phyloP scores from a whole-genome alignment of 192 early-diverging fungal species.

The Backusella psychrophila region DNA sequence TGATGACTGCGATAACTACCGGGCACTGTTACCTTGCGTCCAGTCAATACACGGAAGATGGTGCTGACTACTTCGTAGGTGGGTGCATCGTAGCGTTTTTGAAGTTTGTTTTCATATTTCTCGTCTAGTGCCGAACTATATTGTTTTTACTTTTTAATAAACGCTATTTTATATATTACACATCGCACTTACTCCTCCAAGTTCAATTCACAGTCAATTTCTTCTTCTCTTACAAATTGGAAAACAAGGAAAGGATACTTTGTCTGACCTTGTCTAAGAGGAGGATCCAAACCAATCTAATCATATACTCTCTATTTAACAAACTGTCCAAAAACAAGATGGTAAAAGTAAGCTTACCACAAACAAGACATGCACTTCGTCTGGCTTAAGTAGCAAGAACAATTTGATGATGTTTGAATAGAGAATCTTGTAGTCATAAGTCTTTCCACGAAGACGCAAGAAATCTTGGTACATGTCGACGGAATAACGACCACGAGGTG shows the following conservation, averaged over 20 bases:
- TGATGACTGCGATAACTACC: conserved; percentile 68
- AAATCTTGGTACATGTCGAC: conserved; percentile 91
- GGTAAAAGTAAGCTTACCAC: conserved; percentile 46
- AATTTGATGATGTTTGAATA: conserved; percentile 82
- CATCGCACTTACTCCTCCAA: conserved; percentile 61
- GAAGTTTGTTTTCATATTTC: conserved; percentile 73
- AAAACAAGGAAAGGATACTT: conserved; percentile 93
- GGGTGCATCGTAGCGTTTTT: conserved; percentile 83
- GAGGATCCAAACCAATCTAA: conserved; percentile 89
- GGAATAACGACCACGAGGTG: conserved; percentile 94
- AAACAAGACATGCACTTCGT: conserved; percentile 90
- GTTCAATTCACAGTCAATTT: conserved; percentile 79
- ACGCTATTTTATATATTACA: not conserved
- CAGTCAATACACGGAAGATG: conserved; percentile 81
- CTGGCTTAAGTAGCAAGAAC: conserved; percentile 90
- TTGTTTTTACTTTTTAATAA: not conserved
- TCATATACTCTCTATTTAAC: not conserved
- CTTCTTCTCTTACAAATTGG: conserved; percentile 94
- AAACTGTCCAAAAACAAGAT: not conserved
- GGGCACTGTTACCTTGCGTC: conserved; percentile 72
- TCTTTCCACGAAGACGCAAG: conserved; percentile 93
- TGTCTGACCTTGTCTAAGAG: conserved; percentile 95
- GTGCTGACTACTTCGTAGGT: conserved; percentile 83
- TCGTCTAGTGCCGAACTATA: conserved; percentile 58
- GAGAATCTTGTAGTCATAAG: conserved; percentile 96